phyloP scores from a whole-genome alignment of 1,139 yeast species.

The Nematodospora anomalae region DNA sequence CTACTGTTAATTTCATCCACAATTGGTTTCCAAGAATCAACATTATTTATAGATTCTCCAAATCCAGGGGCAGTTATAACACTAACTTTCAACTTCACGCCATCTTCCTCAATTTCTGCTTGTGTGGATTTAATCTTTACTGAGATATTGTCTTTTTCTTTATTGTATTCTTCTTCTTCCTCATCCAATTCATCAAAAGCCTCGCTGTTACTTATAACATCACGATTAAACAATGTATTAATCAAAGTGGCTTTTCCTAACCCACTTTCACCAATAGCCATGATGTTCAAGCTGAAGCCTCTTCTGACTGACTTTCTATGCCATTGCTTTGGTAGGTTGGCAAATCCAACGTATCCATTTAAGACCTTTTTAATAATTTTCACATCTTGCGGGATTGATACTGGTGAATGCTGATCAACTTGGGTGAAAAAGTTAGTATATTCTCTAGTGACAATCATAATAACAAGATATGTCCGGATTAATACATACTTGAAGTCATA shows the following conservation, averaged over 20 bases:
- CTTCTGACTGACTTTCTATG: constrained; percentile 91
- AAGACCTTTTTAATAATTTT: constrained; percentile 77
- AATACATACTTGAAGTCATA: constrained; percentile 13
- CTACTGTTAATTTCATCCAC: constrained; percentile 85
- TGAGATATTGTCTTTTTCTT: constrained; percentile 24
- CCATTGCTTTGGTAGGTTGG: constrained; percentile 98
- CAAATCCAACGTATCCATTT: constrained; percentile 94
- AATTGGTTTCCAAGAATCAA: constrained; percentile 90
- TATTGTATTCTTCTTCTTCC: constrained; percentile 17
- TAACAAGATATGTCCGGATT: neutral
- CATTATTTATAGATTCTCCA: constrained; percentile 87
- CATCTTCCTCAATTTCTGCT: constrained; percentile 87
- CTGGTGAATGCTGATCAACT: constrained; percentile 9
- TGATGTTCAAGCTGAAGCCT: constrained; percentile 87
- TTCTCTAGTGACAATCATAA: constrained; percentile 15
- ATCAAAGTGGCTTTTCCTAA: constrained; percentile 92
- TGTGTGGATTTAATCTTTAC: constrained; percentile 69
- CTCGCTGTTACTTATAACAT: constrained; percentile 45
- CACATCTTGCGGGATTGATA: constrained; percentile 31
- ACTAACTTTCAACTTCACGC: constrained; percentile 81
- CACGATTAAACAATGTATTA: constrained; percentile 85
- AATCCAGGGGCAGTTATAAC: constrained; percentile 93
- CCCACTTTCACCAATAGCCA: constrained; percentile 92
- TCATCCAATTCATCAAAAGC: constrained; percentile 17
- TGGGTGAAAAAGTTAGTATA: constrained; percentile 5